Evolutionary conservation across 768 basidiomycete species (phyloP).

Genomic region (Termitomyces sp.): DNA sequence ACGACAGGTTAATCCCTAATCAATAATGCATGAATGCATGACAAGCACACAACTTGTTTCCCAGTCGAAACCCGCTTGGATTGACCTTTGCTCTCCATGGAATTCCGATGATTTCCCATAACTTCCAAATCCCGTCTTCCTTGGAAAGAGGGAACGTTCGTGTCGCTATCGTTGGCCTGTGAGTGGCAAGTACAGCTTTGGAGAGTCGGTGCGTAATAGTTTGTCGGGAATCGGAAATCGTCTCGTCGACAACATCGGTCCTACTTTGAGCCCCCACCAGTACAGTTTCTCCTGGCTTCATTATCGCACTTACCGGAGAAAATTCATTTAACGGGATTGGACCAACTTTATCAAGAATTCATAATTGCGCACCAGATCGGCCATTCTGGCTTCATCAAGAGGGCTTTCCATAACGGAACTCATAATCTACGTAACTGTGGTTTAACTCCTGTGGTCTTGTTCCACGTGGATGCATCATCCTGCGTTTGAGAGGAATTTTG

Average conservation of each 20-base stretch:
- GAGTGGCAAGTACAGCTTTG: neutral
- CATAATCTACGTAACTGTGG: no score
- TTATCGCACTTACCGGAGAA: no score
- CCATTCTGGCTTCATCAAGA: no score
- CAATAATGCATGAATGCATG: neutral
- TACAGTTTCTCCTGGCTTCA: no score
- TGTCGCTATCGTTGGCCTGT: neutral
- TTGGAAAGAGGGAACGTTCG: neutral
- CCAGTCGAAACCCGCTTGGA: neutral
- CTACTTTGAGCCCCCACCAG: no score
- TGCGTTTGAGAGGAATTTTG: neutral
- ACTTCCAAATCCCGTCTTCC: neutral
- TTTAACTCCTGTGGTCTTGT: no score
- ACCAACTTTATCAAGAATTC: no score
- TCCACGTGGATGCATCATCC: neutral
- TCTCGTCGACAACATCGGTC: no score
- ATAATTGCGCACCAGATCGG: no score
- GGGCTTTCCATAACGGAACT: no score
- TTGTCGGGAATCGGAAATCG: neutral
- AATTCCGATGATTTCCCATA: slow-evolving; percentile 1
- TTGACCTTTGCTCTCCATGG: slow-evolving; percentile 9
- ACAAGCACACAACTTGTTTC: slow-evolving; percentile 3
- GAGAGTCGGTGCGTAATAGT: neutral
- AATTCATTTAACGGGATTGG: no score
- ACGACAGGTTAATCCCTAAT: neutral